Evolutionary conservation across 2,329 filamentous ascomycete species (phyloP), one percentile per base, ranked within the genome.

Genomic region (Alternaria sp.): DNA sequence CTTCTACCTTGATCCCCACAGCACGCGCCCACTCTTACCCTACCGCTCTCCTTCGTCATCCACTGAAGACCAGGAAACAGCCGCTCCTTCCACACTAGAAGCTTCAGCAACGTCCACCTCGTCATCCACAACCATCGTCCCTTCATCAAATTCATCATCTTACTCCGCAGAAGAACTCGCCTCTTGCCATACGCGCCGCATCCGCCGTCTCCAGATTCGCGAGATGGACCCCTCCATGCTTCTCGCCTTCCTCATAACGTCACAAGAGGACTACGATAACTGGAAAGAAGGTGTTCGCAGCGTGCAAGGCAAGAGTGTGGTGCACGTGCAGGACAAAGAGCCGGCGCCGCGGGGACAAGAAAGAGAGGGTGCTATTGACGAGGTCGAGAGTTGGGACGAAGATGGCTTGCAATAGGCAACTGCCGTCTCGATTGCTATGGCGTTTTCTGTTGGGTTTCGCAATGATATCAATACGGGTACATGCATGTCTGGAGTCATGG

Each of bases 221-320:
- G 94, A 98, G 75, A 96, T 99, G 92, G 96, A 99, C 73, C 96
- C 96, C 0, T 97, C 93, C 75, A 99, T 99, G 96, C 83, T 99
- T 45, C 92, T 99, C 68, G 95, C 93, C 5, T 98, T 98, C 74
- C 82, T 99, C 36, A 93, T 99, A 65, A 87, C 86, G 44, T 88
- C 92, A 61, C 90, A 95, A 71, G 86, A 90, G 46, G 96, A 99
- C 69, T 98, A 95, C 91, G 82, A 86, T 43, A 86, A 88, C 57
- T 98, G 94, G 94, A 91, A 92, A 74, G 84, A 87, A 62, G 87
- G 88, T n/a, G 86, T 97, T 3, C 88, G 88, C 69, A 88, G 91
- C 70, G 89, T 91, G 9, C 89, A 92, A 61, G 78, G 79, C 10
- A 97, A 97, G 79, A 85, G 89, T 7, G 92, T 99, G 56, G 91